phyloP scores from a whole-genome alignment of 805 yeast genomes.

The Suhomyces xylopsoci region DNA sequence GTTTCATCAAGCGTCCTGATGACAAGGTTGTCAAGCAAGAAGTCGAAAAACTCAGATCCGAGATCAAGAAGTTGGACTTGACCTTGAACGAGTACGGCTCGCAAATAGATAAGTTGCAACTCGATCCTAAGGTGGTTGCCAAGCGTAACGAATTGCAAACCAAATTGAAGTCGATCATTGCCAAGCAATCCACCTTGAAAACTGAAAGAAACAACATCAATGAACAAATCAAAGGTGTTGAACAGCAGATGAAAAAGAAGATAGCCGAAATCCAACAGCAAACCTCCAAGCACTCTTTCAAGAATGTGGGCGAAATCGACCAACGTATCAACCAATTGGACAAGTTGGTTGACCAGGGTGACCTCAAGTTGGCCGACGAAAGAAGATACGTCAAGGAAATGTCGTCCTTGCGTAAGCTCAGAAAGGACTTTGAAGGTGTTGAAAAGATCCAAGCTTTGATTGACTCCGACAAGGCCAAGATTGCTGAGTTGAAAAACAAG shows the following conservation, averaged over 20 bases:
- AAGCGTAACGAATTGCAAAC: conserved; percentile 33
- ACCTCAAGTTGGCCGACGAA: conserved; percentile 86
- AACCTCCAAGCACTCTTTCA: conserved; percentile 68
- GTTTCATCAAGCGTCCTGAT: conserved; percentile 74
- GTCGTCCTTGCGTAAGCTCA: conserved; percentile 73
- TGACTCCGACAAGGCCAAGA: conserved; percentile 73
- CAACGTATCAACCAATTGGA: conserved; percentile 65
- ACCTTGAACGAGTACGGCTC: conserved; percentile 50
- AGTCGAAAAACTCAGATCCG: conserved; percentile 52
- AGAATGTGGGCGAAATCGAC: conserved; percentile 66
- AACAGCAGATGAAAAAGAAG: conserved; percentile 69
- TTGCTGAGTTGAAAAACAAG: conserved; percentile 69
- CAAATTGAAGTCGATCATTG: conserved; percentile 40
- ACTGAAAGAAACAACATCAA: conserved; percentile 49
- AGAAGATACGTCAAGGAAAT: conserved; percentile 81
- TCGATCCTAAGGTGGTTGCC: conserved; percentile 29
- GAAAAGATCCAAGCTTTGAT: conserved; percentile 75
- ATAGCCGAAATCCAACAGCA: conserved; percentile 68
- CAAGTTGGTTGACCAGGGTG: conserved; percentile 70
- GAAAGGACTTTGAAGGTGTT: conserved; percentile 71
- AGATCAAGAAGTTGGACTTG: conserved; percentile 61
- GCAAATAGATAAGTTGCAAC: conserved; percentile 46
- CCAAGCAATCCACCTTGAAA: conserved; percentile 49
- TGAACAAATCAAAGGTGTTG: conserved; percentile 70
- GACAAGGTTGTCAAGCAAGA: conserved; percentile 58